phyloP scores from a whole-genome alignment of 139 green algal genomes.

The Chloropicon primus region DNA sequence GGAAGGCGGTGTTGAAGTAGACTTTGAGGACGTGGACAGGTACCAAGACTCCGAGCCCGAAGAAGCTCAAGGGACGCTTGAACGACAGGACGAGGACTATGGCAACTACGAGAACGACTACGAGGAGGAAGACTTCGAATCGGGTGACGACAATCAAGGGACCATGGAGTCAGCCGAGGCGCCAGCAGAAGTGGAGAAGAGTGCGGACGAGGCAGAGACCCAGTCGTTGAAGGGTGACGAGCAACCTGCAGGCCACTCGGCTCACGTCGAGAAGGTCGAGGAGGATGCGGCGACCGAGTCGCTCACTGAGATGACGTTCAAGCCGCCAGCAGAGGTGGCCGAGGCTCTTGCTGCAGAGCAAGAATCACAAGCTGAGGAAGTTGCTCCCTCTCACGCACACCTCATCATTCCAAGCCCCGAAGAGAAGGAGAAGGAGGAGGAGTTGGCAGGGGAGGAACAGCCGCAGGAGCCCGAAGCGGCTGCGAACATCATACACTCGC shows the following conservation, averaged over 20 bases:
- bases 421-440: background rate
- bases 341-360: background rate
- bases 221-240: no score
- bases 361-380: no score
- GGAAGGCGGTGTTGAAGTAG: background rate
- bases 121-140: background rate
- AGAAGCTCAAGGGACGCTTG: background rate
- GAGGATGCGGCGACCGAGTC: background rate
- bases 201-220: background rate
- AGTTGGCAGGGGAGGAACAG: background rate
- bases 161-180: background rate
- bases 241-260: no score
- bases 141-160: background rate
- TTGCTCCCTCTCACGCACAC: background rate
- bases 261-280: no score
- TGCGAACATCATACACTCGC: no score
- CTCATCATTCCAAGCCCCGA: background rate
- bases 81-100: background rate
- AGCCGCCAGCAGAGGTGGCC: background rate
- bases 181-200: background rate
- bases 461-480: background rate
- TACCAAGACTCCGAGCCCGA: background rate
- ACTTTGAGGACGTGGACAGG: background rate
- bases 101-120: background rate
- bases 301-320: background rate